Base-by-base conservation (phyloP, 164 flowering plant species). In the Vitis cinerea region DNA sequence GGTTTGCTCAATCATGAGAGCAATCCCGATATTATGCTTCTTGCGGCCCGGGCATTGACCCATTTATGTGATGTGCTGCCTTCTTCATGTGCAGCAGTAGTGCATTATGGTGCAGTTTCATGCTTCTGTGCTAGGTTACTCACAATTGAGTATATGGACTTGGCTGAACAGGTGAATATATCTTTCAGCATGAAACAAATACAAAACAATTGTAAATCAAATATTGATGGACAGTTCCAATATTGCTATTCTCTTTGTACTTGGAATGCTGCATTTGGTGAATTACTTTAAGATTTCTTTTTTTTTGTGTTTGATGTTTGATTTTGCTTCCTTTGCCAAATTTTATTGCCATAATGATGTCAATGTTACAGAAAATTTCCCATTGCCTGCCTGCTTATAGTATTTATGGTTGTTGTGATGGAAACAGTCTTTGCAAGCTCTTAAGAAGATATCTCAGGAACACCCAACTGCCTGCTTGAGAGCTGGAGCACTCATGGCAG, bases 401-500 rank as follows among this genome's bases (percentile, higher is more conserved):
- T 59, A 16, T 53, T 37, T 13, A 13, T 68, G n/a, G 0, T 69
- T 11, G 3, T 16, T 66, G 3, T 71, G 69, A n/a, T 66, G 60
- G 54, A 44, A 73, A 76, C 91, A 94, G 99, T 96, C 97, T 50
- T 82, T 96, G 74, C 99, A 96, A 90, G 99, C 98, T 17, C 83
- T 96, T 50, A 93, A 96, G 82, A 96, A 96, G 87, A 96, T 93
- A 77, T 93, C 98, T 23, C 97, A 88, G 77, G 99, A 93, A 75
- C 99, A 96, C 67, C 99, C 99, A n/a, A 96, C 99, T 73, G 99
- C 97, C 14, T 93, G 99, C 72, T 79, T 96, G 78, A 85, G 98
- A 59, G 98, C 95, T 31, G 99, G 99, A 67, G 99, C 99, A 29
- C 91, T 96, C 23, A 96, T 96, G 97, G 99, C 99, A 4, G 99